Conservation (phyloP, 805 yeast species). For the Soucietia sequanensis region DNA sequence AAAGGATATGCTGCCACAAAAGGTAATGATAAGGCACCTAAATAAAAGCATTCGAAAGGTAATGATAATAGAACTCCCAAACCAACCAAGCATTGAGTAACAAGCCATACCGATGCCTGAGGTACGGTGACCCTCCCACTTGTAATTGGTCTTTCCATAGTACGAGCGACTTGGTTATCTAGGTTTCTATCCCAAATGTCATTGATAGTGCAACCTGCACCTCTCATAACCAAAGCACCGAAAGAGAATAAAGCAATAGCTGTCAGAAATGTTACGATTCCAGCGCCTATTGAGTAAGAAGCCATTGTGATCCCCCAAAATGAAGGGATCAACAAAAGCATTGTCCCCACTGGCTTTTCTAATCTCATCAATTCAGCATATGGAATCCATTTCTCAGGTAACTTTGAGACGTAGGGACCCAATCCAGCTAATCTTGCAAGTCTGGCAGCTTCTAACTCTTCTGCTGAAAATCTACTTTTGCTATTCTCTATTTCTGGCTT, state of each 20-base stretch:
- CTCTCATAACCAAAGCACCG: conserved; percentile 91
- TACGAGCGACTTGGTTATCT: conserved; percentile 83
- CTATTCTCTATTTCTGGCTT: not conserved
- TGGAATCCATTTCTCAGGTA: conserved; percentile 79
- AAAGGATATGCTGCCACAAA: conserved; percentile 86
- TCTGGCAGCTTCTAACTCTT: conserved; percentile 51
- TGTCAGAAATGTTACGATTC: conserved; percentile 57
- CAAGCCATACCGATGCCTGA: conserved; percentile 70
- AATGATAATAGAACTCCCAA: conserved; percentile 66
- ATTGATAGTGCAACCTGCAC: conserved; percentile 96
- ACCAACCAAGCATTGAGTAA: conserved; percentile 73
- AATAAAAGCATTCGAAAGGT: conserved; percentile 76
- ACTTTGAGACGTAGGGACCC: conserved; percentile 50
- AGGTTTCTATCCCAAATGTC: conserved; percentile 82
- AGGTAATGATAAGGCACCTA: conserved; percentile 79
- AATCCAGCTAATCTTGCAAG: conserved; percentile 45
- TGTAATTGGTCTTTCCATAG: conserved; percentile 90
- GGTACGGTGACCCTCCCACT: conserved; percentile 72
- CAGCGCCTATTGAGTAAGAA: conserved; percentile 69
- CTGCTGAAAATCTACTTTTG: conserved; percentile 23
- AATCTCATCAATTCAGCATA: conserved; percentile 89
- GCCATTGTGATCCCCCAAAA: conserved; percentile 94
- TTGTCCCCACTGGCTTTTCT: conserved; percentile 96
- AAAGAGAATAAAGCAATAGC: conserved; percentile 71
- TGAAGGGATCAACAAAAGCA: conserved; percentile 78